These are phyloP conservation scores for Moesziomyces antarcticus DNA, from an alignment of 1,284 basidiomycete genomes.

Conservation along the genomic window DNA sequence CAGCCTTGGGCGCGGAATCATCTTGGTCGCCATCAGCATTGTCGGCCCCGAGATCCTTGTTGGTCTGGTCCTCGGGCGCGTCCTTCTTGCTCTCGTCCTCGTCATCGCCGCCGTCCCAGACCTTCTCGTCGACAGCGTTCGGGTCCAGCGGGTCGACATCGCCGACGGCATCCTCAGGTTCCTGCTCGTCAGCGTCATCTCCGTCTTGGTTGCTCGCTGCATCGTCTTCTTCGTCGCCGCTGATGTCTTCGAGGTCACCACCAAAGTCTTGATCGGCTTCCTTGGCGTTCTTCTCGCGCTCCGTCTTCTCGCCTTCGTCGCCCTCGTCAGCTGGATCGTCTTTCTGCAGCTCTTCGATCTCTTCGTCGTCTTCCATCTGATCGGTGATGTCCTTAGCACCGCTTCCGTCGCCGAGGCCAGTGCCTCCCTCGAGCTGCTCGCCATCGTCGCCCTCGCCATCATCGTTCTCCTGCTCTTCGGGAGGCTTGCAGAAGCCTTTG, in stretches of 20 bases:
- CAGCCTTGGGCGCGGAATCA: conserved; percentile 45
- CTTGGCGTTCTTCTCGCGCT: conserved; percentile 73
- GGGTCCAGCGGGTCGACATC: conserved; percentile 89
- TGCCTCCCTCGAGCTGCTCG: conserved; percentile 63
- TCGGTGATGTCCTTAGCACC: conserved; percentile 71
- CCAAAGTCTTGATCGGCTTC: conserved; percentile 75
- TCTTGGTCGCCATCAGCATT: conserved; percentile 62
- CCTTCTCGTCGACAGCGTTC: conserved; percentile 89
- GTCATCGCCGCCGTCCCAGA: conserved; percentile 91
- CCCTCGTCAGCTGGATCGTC: conserved; percentile 75
- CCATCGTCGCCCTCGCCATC: conserved; percentile 49
- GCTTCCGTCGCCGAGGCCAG: conserved; percentile 64
- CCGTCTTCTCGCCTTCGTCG: conserved; percentile 68
- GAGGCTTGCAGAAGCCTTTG: conserved; percentile 81
- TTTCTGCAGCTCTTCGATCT: conserved; percentile 87
- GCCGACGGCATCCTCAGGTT: conserved; percentile 83
- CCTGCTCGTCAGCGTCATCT: conserved; percentile 71
- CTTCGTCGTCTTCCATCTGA: conserved; percentile 77
- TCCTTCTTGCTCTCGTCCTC: conserved; percentile 70
- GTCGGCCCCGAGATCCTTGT: conserved; percentile 67
- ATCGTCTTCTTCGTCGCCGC: conserved; percentile 72
- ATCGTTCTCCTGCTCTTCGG: conserved; percentile 53
- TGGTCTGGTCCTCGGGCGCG: conserved; percentile 66
- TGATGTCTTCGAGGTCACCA: conserved; percentile 77
- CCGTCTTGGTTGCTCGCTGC: conserved; percentile 71